A percentile compares a stretch with the other conserved stretches of the same genome.
Conservation (phyloP, 1,139 yeast genomes). For the Nakaseomyces kungkrabaensis region DNA sequence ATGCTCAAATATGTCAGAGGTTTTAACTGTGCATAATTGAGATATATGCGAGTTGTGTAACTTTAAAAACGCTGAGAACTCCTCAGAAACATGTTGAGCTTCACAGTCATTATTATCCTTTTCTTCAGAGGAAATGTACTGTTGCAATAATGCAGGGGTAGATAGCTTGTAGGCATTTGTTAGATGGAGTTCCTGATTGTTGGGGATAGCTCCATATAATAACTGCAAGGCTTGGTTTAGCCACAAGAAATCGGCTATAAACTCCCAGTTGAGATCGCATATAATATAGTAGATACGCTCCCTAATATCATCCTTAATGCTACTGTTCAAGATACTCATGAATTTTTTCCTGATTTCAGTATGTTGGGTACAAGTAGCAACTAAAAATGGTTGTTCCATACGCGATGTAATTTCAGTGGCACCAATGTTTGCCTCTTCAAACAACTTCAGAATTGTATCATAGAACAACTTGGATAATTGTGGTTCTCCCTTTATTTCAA, state of each 20-base stretch:
- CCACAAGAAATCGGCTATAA: slow-evolving; percentile 89
- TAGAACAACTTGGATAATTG: slow-evolving; percentile 74
- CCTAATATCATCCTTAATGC: slow-evolving; percentile 69
- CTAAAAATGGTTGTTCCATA: slow-evolving; percentile 93
- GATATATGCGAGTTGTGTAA: slow-evolving; percentile 43
- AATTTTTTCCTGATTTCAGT: slow-evolving; percentile 65
- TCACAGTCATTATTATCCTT: slow-evolving; percentile 4
- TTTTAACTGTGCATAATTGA: slow-evolving; percentile 46
- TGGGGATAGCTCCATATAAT: slow-evolving; percentile 66
- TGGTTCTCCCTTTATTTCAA: slow-evolving; percentile 79
- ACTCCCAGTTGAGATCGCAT: slow-evolving; percentile 95
- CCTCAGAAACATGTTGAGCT: slow-evolving; percentile 9
- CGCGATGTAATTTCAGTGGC: slow-evolving; percentile 88
- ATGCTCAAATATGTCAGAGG: slow-evolving; percentile 58
- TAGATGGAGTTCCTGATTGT: slow-evolving; percentile 38
- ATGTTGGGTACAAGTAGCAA: slow-evolving; percentile 81
- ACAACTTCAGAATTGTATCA: slow-evolving; percentile 78
- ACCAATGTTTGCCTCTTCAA: slow-evolving; percentile 68
- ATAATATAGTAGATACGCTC: slow-evolving; percentile 78
- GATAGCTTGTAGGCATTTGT: slow-evolving; percentile 47
- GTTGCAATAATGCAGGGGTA: slow-evolving; percentile 40
- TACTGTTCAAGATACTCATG: slow-evolving; percentile 69
- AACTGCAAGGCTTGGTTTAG: slow-evolving; percentile 86
- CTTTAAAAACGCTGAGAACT: slow-evolving; percentile 19
- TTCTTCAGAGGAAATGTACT: slow-evolving; percentile 22